Evolutionary conservation across 495 filamentous ascomycete species (phyloP), one percentile per base, ranked within the genome.

Genomic region (Hyaloscypha variabilis): DNA sequence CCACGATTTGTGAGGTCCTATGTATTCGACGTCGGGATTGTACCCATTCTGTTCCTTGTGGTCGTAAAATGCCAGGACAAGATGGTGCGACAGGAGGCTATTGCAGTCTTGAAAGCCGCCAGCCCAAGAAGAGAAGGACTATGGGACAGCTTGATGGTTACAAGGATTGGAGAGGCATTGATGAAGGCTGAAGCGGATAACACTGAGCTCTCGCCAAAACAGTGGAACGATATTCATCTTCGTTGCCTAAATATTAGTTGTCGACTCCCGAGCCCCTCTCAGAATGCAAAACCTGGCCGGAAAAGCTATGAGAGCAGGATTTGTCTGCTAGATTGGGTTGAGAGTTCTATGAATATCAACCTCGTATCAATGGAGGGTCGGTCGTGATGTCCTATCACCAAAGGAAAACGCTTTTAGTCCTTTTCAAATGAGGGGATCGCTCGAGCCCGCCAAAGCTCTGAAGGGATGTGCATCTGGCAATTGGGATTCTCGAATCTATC

Each of bases 191-290:
- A 60, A 19, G 31, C 19, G 3, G 31, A 46, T 8, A 34, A 23
- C 25, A n/a, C 21, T 0, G 36, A n/a, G 58, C 25, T 30, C 23
- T 10, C 11, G n/a, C 23, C 25, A 8, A 11, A 28, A 13, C 19
- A 60, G 19, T 60, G 58, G 58, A 34, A 23, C 8, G 58, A 60
- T 30, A 34, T 60, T 2, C 30, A 58, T 29, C 23, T 58, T 13
- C 28, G 21, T 21, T 58, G 56, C 56, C 4, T 58, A 6, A 58
- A 34, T 31, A 58, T 24, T 14, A 34, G 25, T n/a, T 58, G 28
- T 31, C 26, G n/a, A 14, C 30, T 58, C 10, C 56, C 56, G 10
- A 21, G 17, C 8, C 8, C 56, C 31, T 34, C 31, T 34, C 31
- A 13, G 14, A 31, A 31, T 14, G 28, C 28, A 6, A 30, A 34